Evolutionary conservation across 805 yeast genomes (phyloP).

Genomic region (Wickerhamiella musiphila): DNA sequence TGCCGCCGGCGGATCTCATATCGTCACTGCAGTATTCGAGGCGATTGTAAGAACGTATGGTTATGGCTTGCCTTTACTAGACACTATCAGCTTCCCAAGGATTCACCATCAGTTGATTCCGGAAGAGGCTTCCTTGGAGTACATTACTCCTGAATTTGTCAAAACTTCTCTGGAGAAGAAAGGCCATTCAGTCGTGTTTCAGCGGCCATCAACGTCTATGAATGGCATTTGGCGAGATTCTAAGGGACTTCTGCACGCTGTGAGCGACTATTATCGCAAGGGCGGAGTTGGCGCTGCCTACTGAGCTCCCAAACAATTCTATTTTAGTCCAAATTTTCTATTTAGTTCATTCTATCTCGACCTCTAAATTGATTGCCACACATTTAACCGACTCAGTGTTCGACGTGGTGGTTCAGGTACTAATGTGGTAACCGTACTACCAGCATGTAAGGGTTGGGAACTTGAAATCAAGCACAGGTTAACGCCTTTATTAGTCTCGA

Average conservation of each 20-base stretch:
- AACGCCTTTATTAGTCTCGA: too few relatives aligned
- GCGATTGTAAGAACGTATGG: slow-evolving; percentile 53
- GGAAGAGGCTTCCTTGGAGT: slow-evolving; percentile 44
- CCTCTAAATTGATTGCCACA: too few relatives aligned
- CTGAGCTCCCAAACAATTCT: too few relatives aligned
- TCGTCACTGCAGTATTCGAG: slow-evolving; percentile 67
- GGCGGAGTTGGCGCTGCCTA: slow-evolving; percentile 58
- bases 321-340: too few relatives aligned
- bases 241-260: slow-evolving; percentile 42
- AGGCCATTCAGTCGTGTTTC: slow-evolving; percentile 34
- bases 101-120: slow-evolving; percentile 84
- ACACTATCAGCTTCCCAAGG: slow-evolving; percentile 64
- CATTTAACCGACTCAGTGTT: too few relatives aligned
- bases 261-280: slow-evolving; percentile 82
- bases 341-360: too few relatives aligned
- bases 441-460: too few relatives aligned
- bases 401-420: too few relatives aligned
- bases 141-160: slow-evolving; percentile 25
- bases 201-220: slow-evolving; percentile 37
- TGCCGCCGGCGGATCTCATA: slow-evolving; percentile 88
- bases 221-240: slow-evolving; percentile 31
- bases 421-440: too few relatives aligned
- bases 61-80: slow-evolving; percentile 39
- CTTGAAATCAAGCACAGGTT: too few relatives aligned
- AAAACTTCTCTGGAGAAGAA: slow-evolving; percentile 22